These are phyloP conservation scores for Cryomyces minteri DNA, from an alignment of 495 filamentous ascomycete genomes.

Conservation along the genomic window DNA sequence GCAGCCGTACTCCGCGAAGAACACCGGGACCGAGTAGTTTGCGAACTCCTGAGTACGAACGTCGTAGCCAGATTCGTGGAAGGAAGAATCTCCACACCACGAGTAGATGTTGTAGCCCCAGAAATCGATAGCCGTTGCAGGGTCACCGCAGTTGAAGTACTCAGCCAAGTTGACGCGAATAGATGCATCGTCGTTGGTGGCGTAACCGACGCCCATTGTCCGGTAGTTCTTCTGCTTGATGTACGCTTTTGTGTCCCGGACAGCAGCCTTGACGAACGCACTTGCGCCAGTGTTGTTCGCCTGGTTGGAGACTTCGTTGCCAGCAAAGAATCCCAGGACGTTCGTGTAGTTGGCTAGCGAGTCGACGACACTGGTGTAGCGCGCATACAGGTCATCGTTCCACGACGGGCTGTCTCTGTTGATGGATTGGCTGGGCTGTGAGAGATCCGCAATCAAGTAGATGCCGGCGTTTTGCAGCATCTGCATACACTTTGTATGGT, in stretches of 20 bases:
- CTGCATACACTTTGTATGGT: constrained; percentile 77
- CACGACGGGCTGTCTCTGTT: constrained; percentile 60
- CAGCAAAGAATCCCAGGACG: constrained; percentile 87
- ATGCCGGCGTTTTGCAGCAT: constrained; percentile 72
- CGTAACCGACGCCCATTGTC: constrained; percentile 79
- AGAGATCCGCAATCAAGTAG: constrained; percentile 83
- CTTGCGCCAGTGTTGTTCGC: constrained; percentile 65
- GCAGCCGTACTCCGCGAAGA: constrained; percentile 98
- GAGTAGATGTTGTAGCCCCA: constrained; percentile 99
- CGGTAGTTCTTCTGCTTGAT: constrained; percentile 65
- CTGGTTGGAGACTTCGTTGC: constrained; percentile 89
- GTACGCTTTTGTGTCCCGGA: constrained; percentile 86
- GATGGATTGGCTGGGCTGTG: constrained; percentile 63
- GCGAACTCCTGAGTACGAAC: constrained; percentile 64
- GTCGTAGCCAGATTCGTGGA: constrained; percentile 55
- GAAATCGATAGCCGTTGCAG: constrained; percentile 59
- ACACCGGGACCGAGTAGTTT: constrained; percentile 77
- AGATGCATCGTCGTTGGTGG: constrained; percentile 70
- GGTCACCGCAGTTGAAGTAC: constrained; percentile 79
- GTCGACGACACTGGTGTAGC: constrained; percentile 76
- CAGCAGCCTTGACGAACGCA: constrained; percentile 89
- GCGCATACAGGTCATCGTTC: constrained; percentile 53
- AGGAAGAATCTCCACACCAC: constrained; percentile 79
- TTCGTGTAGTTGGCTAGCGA: constrained; percentile 64
- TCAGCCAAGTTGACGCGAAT: constrained; percentile 65